Evolutionary conservation across 2,329 filamentous ascomycete species (phyloP).

Genomic region (Colletotrichum tropicicola): DNA sequence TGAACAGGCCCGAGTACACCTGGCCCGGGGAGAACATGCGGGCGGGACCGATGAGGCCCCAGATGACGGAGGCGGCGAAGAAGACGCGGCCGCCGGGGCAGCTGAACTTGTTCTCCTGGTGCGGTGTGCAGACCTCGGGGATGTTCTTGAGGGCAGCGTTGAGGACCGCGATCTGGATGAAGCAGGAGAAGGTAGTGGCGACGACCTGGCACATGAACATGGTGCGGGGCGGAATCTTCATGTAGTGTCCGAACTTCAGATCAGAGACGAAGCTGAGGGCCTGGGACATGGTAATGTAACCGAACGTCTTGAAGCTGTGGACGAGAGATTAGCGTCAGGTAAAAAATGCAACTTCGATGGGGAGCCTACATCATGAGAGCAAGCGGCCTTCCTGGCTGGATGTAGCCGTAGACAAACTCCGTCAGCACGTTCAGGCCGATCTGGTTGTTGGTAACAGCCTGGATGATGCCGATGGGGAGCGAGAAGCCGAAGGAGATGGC

Average conservation of each 20-base stretch:
- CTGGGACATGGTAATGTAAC: slow-evolving; percentile 72
- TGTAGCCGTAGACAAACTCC: slow-evolving; percentile 79
- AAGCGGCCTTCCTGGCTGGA: slow-evolving; percentile 76
- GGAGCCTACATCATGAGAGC: slow-evolving; percentile 73
- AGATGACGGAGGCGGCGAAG: slow-evolving; percentile 73
- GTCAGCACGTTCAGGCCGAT: slow-evolving; percentile 79
- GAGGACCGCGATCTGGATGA: slow-evolving; percentile 72
- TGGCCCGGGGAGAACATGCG: slow-evolving; percentile 71
- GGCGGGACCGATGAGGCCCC: slow-evolving; percentile 71
- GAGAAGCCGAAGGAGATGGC: slow-evolving; percentile 71
- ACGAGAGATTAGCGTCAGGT: slow-evolving; percentile 31
- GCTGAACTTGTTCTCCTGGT: slow-evolving; percentile 67
- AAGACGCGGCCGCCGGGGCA: slow-evolving; percentile 72
- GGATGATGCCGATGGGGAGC: slow-evolving; percentile 74
- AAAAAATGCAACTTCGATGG: background rate
- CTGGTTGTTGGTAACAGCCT: slow-evolving; percentile 75
- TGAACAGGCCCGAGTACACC: slow-evolving; percentile 68
- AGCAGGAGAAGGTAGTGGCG: slow-evolving; percentile 71
- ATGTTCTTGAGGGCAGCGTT: slow-evolving; percentile 71
- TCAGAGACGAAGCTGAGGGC: slow-evolving; percentile 72
- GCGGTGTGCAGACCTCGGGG: slow-evolving; percentile 67
- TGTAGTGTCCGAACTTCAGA: slow-evolving; percentile 78
- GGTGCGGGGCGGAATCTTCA: slow-evolving; percentile 73
- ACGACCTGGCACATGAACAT: slow-evolving; percentile 74
- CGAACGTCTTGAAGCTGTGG: slow-evolving; percentile 68